Evolutionary conservation across 1,284 basidiomycete species (phyloP), one percentile per base, ranked within the genome.

Genomic region (Anthracocystis panici-leucophaei): DNA sequence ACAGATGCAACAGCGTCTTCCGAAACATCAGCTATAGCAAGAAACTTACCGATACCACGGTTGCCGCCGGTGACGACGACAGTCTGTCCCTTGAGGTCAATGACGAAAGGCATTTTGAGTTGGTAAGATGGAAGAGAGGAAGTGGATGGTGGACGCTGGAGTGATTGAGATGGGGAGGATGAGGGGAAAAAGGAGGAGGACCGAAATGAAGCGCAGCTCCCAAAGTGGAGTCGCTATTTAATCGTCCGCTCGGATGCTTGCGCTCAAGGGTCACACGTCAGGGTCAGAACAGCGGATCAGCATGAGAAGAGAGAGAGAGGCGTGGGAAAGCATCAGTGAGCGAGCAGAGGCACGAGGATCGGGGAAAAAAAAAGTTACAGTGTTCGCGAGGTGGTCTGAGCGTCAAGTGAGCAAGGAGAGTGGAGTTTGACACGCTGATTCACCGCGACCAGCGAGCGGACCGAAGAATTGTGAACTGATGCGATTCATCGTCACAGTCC

Each of bases 11-110:
- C 41, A n/a, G n/a, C 18, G 5, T n/a, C 18, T 21, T 42, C 41
- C 20, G n/a, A 42, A 42, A n/a, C n/a, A n/a, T 8, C 8, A 12
- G 42, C 42, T 12, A 25, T 25, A 25, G 45, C 18, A 18, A 1
- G 10, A 31, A 20, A 80, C 78, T 74, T 63, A 78, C 79, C 81
- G 49, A 84, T 84, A 68, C 82, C 83, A 55, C 83, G 81, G 77
- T 84, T 84, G 56, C 83, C 83, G 53, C 83, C 83, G 50, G 92
- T 92, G 46, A 93, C 90, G 65, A 84, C 71, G 67, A 84, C 71
- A 61, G 83, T 84, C 66, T 77, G 75, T 58, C 75, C 75, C 58
- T 65, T 56, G 59, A 77, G 69, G 57, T 77, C 75, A 48, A 77
- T 77, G 41, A 73, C 70, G 57, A 66, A 77, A 65, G 70, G 69